These are phyloP conservation scores for Erigeron canadensis DNA, from an alignment of 129 eudicot genomes.

Conservation along the genomic window DNA sequence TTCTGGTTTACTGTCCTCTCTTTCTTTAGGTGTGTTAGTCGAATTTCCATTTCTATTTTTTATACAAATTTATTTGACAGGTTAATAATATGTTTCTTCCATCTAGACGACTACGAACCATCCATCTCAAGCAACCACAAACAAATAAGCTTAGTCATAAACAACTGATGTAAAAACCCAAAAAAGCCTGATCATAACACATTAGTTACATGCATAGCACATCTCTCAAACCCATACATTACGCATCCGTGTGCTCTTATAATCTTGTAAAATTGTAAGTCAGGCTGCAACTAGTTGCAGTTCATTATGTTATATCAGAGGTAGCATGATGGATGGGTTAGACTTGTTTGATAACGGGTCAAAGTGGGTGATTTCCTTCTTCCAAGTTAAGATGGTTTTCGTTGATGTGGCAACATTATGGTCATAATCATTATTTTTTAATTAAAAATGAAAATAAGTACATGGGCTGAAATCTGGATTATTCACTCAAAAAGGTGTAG, in stretches of 20 bases:
- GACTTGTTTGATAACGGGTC: not conserved
- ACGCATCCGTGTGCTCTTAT: slow-evolving; percentile 98
- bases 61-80: no score
- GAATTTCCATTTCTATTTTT: no score
- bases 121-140: no score
- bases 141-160: not conserved
- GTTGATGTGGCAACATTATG: not conserved
- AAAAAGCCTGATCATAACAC: slow-evolving; percentile 46
- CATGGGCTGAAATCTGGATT: not conserved
- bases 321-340: not conserved
- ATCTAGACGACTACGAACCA: no score
- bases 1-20: no score
- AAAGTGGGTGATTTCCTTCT: not conserved
- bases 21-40: no score
- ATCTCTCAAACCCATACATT: no score
- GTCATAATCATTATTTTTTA: not conserved
- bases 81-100: no score
- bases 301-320: slow-evolving; percentile 9
- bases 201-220: no score
- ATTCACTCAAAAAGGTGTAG: not conserved
- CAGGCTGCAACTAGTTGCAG: slow-evolving; percentile 69
- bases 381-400: not conserved
- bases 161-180: not conserved
- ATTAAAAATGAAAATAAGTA: not conserved
- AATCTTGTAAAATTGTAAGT: slow-evolving; percentile 76